Conservation (phyloP, 2,329 filamentous ascomycete species). For the Coleophoma crateriformis region DNA sequence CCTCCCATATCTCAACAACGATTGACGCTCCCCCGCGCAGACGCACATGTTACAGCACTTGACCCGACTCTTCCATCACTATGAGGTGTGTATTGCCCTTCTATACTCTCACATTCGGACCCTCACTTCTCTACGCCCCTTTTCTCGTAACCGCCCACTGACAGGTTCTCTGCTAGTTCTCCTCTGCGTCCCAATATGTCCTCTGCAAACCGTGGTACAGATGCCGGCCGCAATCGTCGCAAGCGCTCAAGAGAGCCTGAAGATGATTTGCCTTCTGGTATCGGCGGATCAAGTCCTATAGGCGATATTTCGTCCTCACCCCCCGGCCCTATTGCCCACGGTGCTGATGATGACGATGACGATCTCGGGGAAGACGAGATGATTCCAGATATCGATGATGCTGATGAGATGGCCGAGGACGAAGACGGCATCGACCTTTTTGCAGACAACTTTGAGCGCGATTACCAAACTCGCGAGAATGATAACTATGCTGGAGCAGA, state of each 20-base stretch:
- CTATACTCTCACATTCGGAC: neutral
- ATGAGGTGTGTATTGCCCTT: neutral
- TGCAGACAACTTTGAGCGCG: conserved; percentile 65
- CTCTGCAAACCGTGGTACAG: conserved; percentile 73
- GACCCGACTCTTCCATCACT: neutral
- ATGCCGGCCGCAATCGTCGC: conserved; percentile 39
- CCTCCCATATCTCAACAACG: neutral
- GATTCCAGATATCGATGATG: conserved; percentile 68
- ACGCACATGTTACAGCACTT: no score
- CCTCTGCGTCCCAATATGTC: conserved; percentile 76
- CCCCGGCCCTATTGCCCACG: conserved; percentile 56
- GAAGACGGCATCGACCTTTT: conserved; percentile 78
- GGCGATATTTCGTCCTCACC: conserved; percentile 57
- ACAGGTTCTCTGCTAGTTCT: conserved; percentile 49
- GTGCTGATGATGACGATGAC: conserved; percentile 62
- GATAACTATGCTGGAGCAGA: conserved; percentile 67
- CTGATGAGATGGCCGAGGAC: conserved; percentile 78
- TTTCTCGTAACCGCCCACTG: conserved; percentile 25
- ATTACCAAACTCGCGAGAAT: conserved; percentile 62
- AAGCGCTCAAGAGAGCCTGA: conserved; percentile 63
- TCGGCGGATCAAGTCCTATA: conserved; percentile 46
- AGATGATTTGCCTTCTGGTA: conserved; percentile 49
- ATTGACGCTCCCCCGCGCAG: neutral
- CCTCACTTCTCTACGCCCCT: conserved; percentile 3
- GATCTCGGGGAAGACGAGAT: conserved; percentile 68